phyloP scores from a whole-genome alignment of 148 eudicot genomes.

The Rhododendron vialii region DNA sequence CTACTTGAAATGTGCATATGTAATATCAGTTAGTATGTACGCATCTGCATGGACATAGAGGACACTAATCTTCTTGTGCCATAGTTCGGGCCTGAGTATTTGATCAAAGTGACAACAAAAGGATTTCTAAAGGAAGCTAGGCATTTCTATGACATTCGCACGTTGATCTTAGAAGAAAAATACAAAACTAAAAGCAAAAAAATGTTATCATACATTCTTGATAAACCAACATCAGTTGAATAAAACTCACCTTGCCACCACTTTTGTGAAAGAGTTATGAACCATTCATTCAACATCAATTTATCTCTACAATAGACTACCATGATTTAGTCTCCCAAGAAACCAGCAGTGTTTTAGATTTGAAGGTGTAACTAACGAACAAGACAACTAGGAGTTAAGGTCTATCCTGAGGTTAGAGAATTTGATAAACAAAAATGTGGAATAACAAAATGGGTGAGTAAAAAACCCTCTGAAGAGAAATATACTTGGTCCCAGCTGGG shows the following conservation, averaged over 20 bases:
- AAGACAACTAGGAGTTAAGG: neutral
- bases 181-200: neutral
- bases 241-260: neutral
- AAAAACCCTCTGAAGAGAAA: neutral
- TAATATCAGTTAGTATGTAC: neutral
- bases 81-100: neutral
- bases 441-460: neutral
- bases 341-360: neutral
- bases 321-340: neutral
- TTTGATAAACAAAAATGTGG: neutral
- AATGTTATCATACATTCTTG: neutral
- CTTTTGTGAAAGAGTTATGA: neutral
- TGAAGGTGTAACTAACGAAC: neutral
- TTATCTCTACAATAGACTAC: neutral
- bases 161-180: neutral
- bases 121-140: neutral
- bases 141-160: neutral
- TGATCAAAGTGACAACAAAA: neutral
- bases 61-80: neutral
- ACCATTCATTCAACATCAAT: neutral
- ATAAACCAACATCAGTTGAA: neutral
- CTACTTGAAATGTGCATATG: neutral
- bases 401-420: neutral
- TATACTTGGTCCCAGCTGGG: conserved; percentile 77
- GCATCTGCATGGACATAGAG: neutral